Evolutionary conservation across 139 green algal species (phyloP).

Genomic region (Astrephomene gubernaculifera): DNA sequence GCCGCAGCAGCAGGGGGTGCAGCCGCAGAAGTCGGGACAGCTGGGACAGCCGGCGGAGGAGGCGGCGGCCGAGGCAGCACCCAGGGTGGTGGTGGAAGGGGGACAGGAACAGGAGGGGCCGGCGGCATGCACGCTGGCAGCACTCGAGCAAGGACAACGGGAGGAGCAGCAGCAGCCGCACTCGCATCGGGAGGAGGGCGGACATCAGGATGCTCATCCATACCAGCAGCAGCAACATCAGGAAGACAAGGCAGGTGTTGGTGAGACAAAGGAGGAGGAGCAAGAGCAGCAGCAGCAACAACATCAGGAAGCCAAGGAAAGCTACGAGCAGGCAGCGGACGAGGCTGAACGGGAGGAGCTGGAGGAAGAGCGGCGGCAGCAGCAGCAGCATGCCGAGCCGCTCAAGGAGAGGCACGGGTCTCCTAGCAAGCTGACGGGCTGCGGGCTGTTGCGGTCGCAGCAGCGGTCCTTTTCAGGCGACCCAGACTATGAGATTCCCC

Average conservation of each 20-base stretch:
- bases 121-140: too few relatives aligned
- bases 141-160: not conserved
- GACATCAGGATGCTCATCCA: not conserved
- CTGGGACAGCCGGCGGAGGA: too few relatives aligned
- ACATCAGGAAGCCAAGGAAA: not conserved
- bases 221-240: not conserved
- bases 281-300: not conserved
- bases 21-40: not conserved
- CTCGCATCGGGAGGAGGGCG: not conserved
- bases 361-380: not conserved
- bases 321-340: not conserved
- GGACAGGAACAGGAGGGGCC: too few relatives aligned
- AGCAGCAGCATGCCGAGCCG: not conserved
- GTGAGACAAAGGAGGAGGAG: not conserved
- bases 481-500: slow-evolving; percentile 55
- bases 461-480: too few relatives aligned
- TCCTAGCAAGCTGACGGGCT: too few relatives aligned
- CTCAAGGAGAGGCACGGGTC: not conserved
- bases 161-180: not conserved
- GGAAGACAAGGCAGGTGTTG: not conserved
- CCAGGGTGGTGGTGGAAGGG: too few relatives aligned
- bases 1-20: not conserved
- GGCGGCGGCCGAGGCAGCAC: too few relatives aligned
- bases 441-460: too few relatives aligned
- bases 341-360: not conserved